These are phyloP conservation scores for Saccharomyces paradoxus DNA, from an alignment of 805 yeast species.

Conservation along the genomic window DNA sequence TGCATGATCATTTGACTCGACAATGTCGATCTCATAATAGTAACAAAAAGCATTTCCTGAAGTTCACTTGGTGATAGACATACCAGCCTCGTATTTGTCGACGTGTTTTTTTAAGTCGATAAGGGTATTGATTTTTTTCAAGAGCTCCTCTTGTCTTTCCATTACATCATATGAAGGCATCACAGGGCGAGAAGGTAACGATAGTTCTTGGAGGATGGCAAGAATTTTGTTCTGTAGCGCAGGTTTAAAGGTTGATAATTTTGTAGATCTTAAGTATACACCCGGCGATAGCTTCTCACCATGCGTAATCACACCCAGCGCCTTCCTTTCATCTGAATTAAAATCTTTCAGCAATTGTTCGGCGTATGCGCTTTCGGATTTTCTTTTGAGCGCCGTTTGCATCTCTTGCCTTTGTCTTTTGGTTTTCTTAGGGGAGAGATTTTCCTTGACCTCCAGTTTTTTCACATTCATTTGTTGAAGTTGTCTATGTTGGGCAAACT, in stretches of 20 bases:
- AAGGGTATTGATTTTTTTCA: conserved; percentile 59
- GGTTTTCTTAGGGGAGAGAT: conserved; percentile 19
- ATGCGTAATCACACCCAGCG: conserved; percentile 76
- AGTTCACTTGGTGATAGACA: conserved; percentile 35
- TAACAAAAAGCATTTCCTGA: not conserved
- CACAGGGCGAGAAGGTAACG: conserved; percentile 70
- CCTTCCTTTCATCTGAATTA: conserved; percentile 70
- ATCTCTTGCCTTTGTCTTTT: conserved; percentile 28
- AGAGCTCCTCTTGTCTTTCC: conserved; percentile 65
- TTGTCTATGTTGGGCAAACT: conserved; percentile 32
- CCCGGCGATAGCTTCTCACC: conserved; percentile 69
- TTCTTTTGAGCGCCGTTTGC: conserved; percentile 26
- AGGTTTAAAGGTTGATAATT: conserved; percentile 72
- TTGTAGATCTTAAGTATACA: conserved; percentile 70
- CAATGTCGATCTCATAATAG: not conserved
- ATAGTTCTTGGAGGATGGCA: conserved; percentile 66
- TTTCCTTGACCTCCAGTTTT: conserved; percentile 6
- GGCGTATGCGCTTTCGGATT: conserved; percentile 29
- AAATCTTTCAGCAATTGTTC: conserved; percentile 35
- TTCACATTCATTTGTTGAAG: conserved; percentile 26
- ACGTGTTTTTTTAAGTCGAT: conserved; percentile 79
- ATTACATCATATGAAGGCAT: conserved; percentile 80
- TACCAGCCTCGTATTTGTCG: conserved; percentile 81
- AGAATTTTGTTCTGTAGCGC: conserved; percentile 56
- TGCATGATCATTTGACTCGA: not conserved